phyloP scores from a whole-genome alignment of 1,139 yeast species.

The Geotrichum fermentans region DNA sequence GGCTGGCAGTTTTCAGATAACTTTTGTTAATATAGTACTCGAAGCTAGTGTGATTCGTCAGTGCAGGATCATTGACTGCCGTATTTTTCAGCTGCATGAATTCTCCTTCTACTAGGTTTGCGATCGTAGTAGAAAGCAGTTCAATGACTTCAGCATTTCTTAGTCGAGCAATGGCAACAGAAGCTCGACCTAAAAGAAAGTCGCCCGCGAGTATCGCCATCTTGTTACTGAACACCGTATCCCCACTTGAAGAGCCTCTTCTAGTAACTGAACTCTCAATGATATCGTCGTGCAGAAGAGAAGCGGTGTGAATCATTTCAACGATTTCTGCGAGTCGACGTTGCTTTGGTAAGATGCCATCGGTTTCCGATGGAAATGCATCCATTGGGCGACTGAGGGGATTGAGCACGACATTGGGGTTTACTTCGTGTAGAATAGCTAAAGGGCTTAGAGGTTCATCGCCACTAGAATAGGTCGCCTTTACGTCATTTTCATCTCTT shows the following conservation, averaged over 20 bases:
- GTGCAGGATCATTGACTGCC: constrained; percentile 57
- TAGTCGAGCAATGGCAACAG: constrained; percentile 88
- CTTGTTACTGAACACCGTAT: constrained; percentile 89
- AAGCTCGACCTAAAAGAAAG: constrained; percentile 89
- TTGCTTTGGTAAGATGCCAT: constrained; percentile 83
- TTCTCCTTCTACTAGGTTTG: constrained; percentile 96
- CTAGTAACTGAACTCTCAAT: constrained; percentile 89
- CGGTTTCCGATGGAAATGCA: constrained; percentile 48
- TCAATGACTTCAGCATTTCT: constrained; percentile 95
- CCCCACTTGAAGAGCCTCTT: constrained; percentile 86
- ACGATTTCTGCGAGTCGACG: constrained; percentile 93
- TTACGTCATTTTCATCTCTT: constrained; percentile 36
- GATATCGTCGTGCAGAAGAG: constrained; percentile 91
- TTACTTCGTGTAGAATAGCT: constrained; percentile 78
- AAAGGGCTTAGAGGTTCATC: constrained; percentile 63
- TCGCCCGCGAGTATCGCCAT: constrained; percentile 98
- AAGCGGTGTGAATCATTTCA: constrained; percentile 98
- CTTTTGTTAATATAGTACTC: constrained; percentile 94
- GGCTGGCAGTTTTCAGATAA: constrained; percentile 87
- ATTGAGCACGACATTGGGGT: constrained; percentile 72
- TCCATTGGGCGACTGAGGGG: constrained; percentile 83
- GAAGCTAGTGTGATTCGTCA: constrained; percentile 78
- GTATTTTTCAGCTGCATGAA: constrained; percentile 97
- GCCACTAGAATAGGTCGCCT: constrained; percentile 29
- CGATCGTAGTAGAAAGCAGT: constrained; percentile 89